Evolutionary conservation across 768 basidiomycete genomes (phyloP).

Genomic region (Postia placenta): DNA sequence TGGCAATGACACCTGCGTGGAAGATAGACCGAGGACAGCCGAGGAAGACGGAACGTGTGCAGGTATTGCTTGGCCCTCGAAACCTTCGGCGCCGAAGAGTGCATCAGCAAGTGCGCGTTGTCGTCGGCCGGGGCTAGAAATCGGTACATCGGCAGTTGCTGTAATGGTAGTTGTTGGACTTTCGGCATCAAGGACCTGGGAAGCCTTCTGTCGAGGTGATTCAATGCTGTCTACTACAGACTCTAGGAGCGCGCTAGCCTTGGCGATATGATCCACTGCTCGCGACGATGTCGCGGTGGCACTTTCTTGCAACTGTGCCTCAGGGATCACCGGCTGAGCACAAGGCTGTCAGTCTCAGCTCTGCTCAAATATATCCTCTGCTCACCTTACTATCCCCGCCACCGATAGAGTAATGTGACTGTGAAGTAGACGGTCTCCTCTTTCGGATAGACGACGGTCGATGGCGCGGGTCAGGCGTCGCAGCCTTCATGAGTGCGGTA

Average conservation of each 20-base stretch:
- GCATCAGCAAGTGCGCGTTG: slow-evolving; percentile 74
- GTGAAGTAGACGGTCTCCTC: slow-evolving; percentile 77
- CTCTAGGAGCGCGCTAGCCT: slow-evolving; percentile 62
- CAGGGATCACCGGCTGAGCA: slow-evolving; percentile 53
- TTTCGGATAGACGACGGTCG: slow-evolving; percentile 67
- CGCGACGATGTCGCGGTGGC: slow-evolving; percentile 22
- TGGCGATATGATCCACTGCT: slow-evolving; percentile 42
- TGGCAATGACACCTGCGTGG: too few relatives aligned
- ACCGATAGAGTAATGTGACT: slow-evolving; percentile 62
- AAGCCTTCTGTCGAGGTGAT: slow-evolving; percentile 22
- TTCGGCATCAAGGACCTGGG: slow-evolving; percentile 11
- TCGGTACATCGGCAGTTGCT: slow-evolving; percentile 30
- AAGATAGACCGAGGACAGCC: too few relatives aligned
- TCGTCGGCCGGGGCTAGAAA: slow-evolving; percentile 44
- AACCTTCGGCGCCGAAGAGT: slow-evolving; percentile 53
- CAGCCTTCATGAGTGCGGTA: slow-evolving; percentile 51
- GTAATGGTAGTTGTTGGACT: slow-evolving; percentile 21
- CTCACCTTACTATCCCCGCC: slow-evolving; percentile 41
- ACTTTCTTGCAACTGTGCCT: slow-evolving; percentile 38
- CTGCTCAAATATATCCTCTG: too few relatives aligned
- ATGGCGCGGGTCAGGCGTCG: slow-evolving; percentile 50
- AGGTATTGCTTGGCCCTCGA: slow-evolving; percentile 4
- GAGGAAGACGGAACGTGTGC: neutral
- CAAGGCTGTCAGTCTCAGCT: slow-evolving; percentile 11
- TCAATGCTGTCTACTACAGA: slow-evolving; percentile 55